Evolutionary conservation across 768 basidiomycete species (phyloP), one percentile per base, ranked within the genome.

Genomic region (Trametes villosa): DNA sequence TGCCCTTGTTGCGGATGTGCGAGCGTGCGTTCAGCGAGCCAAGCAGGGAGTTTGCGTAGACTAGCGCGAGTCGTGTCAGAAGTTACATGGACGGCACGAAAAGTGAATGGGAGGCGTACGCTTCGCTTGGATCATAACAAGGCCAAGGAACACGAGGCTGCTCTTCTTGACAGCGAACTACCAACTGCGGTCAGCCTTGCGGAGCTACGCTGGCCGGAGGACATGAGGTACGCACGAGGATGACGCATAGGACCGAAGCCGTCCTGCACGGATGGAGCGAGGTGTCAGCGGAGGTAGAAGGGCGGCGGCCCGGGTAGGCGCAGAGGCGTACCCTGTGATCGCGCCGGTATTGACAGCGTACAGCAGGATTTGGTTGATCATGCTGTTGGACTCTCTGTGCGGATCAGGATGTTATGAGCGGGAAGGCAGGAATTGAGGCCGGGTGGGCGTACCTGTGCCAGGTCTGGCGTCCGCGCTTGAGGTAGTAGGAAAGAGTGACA

Each of bases 341-440:
- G 62, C 62, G 27, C 62, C 57, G 13, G 62, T 63, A 46, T 63
- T 53, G 40, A 63, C 62, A 29, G 57, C 24, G 51, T 63, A 63
- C 0, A 63, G 46, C n/a, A 63, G 46, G n/a, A 63, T 63, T 17
- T 26, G 27, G 34, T 63, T 63, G 30, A 59, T 22, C 46, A 63
- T 50, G 34, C 41, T 59, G 40, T 63, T 53, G 3, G 62, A 59
- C n/a, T 58, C 41, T 29, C 62, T 63, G 53, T 17, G 40, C n/a
- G 17, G 40, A 11, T 12, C 27, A 15, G 11, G 22, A 22, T 15
- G 2, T 17, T 4, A 11, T 15, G 12, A 59, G 8, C 52, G 30
- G 31, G 11, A 9, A 5, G 27, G 53, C 18, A 4, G 12, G 17
- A 8, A 13, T 20, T 24, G 9, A 20, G 17, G 12, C 8, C 31